Evolutionary conservation across 345 rosid species (phyloP).

Genomic region (Dimocarpus longan): DNA sequence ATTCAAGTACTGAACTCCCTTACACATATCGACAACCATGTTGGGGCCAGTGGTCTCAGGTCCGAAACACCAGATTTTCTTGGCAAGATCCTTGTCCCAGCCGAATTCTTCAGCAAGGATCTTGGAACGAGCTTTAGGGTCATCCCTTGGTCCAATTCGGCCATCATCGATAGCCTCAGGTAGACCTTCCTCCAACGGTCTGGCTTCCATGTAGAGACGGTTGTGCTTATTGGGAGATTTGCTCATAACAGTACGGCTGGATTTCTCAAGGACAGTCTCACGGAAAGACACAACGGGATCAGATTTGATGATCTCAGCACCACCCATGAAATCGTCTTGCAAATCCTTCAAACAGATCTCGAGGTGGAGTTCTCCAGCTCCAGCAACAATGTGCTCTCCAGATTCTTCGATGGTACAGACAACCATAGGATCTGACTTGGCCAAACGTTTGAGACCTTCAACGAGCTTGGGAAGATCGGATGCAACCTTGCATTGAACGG

Average conservation of each 20-base stretch:
- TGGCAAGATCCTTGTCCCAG: slow-evolving; percentile 87
- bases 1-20: slow-evolving; percentile 86
- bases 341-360: slow-evolving; percentile 86
- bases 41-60: slow-evolving; percentile 87
- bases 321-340: slow-evolving; percentile 83
- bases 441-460: slow-evolving; percentile 81
- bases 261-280: slow-evolving; percentile 67
- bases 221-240: slow-evolving; percentile 79
- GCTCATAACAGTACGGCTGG: slow-evolving; percentile 59
- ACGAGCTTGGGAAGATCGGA: slow-evolving; percentile 89
- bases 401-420: slow-evolving; percentile 78
- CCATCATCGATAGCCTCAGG: slow-evolving; percentile 88
- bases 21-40: slow-evolving; percentile 89
- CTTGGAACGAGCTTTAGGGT: slow-evolving; percentile 73
- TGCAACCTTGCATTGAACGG: slow-evolving; percentile 85
- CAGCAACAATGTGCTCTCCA: slow-evolving; percentile 83
- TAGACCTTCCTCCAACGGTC: slow-evolving; percentile 80
- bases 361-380: slow-evolving; percentile 84
- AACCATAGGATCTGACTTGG: slow-evolving; percentile 94
- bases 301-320: slow-evolving; percentile 72
- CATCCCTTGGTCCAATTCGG: slow-evolving; percentile 82
- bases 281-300: slow-evolving; percentile 85
- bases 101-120: slow-evolving; percentile 75
- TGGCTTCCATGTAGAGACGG: slow-evolving; percentile 85
- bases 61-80: slow-evolving; percentile 90